Conservation (phyloP, 192 early-diverging fungal genomes). For the Umbelopsis ramanniana region DNA sequence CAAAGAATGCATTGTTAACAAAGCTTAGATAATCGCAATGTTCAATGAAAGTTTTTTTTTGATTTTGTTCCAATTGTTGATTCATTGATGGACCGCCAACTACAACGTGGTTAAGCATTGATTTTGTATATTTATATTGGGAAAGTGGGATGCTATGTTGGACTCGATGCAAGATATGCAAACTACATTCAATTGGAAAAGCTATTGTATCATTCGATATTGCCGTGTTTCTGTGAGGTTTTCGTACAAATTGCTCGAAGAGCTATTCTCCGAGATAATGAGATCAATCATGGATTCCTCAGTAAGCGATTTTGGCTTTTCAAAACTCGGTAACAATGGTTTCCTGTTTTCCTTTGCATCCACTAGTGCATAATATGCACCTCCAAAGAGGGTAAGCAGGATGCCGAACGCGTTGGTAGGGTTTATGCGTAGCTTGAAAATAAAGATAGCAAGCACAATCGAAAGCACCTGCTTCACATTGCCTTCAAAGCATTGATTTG, state of each 20-base stretch:
- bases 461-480: conserved; percentile 82
- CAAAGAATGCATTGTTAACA: conserved; percentile 18
- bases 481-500: conserved; percentile 30
- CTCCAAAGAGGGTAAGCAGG: conserved; percentile 62
- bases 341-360: conserved; percentile 3
- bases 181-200: neutral
- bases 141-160: neutral
- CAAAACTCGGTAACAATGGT: neutral
- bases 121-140: neutral
- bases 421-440: conserved; percentile 64
- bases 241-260: neutral
- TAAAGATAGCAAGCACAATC: conserved; percentile 62
- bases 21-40: conserved; percentile 17
- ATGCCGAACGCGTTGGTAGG: conserved; percentile 63
- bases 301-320: neutral
- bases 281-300: conserved; percentile 14
- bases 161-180: conserved; percentile 8
- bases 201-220: neutral
- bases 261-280: conserved; percentile 8
- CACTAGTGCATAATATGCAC: conserved; percentile 59
- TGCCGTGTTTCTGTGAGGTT: neutral
- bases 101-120: neutral
- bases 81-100: neutral
- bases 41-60: conserved; percentile 14
- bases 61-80: neutral